Conservation (phyloP, 768 basidiomycete species). For the Xerocomus spinulosus region DNA sequence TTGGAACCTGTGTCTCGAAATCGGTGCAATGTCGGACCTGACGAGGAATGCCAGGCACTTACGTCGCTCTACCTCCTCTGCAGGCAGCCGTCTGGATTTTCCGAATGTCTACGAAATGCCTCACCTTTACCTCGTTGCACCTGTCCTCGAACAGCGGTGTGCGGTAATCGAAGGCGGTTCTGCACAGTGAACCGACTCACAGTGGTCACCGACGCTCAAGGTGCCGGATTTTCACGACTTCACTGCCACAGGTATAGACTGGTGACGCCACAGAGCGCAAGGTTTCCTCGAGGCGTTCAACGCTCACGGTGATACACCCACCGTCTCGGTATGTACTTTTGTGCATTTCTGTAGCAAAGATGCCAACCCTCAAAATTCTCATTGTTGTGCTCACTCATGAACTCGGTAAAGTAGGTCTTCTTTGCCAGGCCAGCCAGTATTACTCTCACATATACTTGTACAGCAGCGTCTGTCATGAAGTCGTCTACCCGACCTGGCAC, state of each 20-base stretch:
- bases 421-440: background rate
- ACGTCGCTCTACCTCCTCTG: background rate
- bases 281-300: conserved; percentile 27
- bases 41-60: background rate
- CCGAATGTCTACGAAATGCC: conserved; percentile 9
- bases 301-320: background rate
- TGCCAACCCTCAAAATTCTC: background rate
- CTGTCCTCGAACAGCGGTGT: conserved; percentile 1
- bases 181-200: conserved; percentile 4
- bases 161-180: conserved; percentile 11
- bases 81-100: conserved; percentile 1
- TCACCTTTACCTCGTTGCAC: conserved; percentile 23
- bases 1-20: background rate
- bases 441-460: conserved; percentile 3
- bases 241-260: too few species aligned
- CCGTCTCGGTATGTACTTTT: background rate
- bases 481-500: conserved; percentile 13
- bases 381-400: too few species aligned
- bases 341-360: background rate
- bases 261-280: conserved; percentile 22
- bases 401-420: conserved; percentile 1
- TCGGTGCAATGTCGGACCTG: background rate
- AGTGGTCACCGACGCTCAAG: conserved; percentile 6
- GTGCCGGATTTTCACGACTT: background rate
- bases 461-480: conserved; percentile 9